Conservation (phyloP, 2,329 filamentous ascomycete genomes). For the Arthrobotrys pseudoclavata region DNA sequence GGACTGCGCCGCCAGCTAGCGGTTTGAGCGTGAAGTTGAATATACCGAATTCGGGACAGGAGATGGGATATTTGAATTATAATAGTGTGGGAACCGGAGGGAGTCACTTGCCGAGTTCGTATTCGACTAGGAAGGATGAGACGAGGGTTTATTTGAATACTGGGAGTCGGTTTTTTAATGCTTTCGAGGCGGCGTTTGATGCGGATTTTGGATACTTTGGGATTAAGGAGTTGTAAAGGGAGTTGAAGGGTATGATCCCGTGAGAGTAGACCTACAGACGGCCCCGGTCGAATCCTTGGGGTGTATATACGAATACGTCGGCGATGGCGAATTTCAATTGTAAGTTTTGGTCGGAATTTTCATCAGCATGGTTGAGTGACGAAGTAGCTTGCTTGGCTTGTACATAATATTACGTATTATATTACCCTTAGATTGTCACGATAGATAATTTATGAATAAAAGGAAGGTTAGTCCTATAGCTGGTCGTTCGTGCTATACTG, state of each 20-base stretch:
- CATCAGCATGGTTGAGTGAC: background rate
- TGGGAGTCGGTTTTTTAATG: conserved; percentile 43
- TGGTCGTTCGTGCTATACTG: too few species aligned
- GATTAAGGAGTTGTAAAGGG: conserved; percentile 15
- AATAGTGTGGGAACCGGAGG: conserved; percentile 2
- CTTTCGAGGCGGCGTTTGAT: conserved; percentile 35
- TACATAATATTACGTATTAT: conserved; percentile 1
- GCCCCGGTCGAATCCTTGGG: too few species aligned
- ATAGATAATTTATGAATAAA: background rate
- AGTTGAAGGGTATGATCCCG: background rate
- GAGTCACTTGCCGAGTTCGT: conserved; percentile 5
- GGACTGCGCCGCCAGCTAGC: conserved; percentile 8
- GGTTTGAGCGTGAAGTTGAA: conserved; percentile 28
- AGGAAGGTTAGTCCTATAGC: background rate
- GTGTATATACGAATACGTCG: background rate
- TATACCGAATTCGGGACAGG: conserved; percentile 19
- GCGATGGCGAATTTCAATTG: background rate
- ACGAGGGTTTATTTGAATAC: conserved; percentile 41
- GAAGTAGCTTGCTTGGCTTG: background rate
- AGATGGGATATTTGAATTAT: conserved; percentile 31
- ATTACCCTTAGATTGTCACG: background rate
- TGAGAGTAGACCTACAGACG: too few species aligned
- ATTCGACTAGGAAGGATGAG: conserved; percentile 7
- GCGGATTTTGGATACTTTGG: conserved; percentile 45
- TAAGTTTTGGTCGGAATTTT: background rate